Percentiles rank a stretch among this genome's conserved stretches.
phyloP scores from a whole-genome alignment of 148 eudicot genomes.

The Amaranthus cruentus region DNA sequence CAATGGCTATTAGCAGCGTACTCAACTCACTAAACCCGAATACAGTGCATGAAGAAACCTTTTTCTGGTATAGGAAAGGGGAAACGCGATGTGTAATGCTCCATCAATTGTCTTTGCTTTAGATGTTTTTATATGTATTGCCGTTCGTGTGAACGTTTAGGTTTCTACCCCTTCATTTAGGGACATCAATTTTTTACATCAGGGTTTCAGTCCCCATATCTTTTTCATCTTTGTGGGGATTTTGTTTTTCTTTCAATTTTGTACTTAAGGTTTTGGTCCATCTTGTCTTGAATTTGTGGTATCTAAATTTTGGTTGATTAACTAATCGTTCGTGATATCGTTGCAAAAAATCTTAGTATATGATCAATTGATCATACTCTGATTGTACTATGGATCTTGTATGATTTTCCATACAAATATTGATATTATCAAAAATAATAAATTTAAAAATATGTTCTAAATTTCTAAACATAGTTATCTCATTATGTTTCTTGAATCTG shows the following conservation, averaged over 20 bases:
- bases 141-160: constrained; percentile 23
- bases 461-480: too few relatives aligned
- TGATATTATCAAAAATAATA: too few relatives aligned
- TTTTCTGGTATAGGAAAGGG: constrained; percentile 3
- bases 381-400: too few relatives aligned
- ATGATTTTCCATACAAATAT: too few relatives aligned
- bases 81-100: background rate
- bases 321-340: constrained; percentile 4
- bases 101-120: background rate
- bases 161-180: constrained; percentile 13
- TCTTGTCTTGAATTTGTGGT: constrained; percentile 21
- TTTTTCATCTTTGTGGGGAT: constrained; percentile 20
- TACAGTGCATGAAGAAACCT: background rate
- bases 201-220: constrained; percentile 11
- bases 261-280: constrained; percentile 7
- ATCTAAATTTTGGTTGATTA: constrained; percentile 22
- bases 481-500: background rate
- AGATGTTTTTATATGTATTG: constrained; percentile 3
- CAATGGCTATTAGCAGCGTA: constrained; percentile 6
- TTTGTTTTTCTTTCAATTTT: background rate
- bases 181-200: constrained; percentile 6
- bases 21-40: background rate
- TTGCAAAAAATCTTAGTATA: too few relatives aligned
- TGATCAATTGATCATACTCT: background rate
- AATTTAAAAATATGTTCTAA: too few relatives aligned